Evolutionary conservation across 495 filamentous ascomycete species (phyloP), one percentile per base, ranked within the genome.

Genomic region (Oidiodendron maius): DNA sequence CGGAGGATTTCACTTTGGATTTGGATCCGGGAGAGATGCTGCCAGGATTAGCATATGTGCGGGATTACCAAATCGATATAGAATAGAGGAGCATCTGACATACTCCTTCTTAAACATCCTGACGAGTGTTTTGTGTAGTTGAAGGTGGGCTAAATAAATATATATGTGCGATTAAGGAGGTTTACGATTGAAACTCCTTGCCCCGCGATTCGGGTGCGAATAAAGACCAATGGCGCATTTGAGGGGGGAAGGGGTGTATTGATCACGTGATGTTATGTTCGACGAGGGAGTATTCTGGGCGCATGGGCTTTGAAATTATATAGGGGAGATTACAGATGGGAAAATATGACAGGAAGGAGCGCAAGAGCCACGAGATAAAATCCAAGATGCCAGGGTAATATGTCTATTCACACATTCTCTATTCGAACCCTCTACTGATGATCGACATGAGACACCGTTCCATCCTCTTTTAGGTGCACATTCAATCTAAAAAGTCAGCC

Each of bases 1-100:
- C 88, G 15, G 91, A 96, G 57, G 91, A 95, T 70, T 97, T 98
- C 67, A 98, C 88, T 77, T 97, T 98, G 52, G 89, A 86, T 67
- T 91, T 93, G 46, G 86, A 81, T 46, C 83, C 82, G 8, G 83
- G 67, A 58, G 81, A 74, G 64, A 96, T 81, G 48, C 86, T 91
- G 58, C 21, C n/a, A n/a, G n/a, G n/a, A n/a, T 24, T 34, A 16
- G 40, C 23, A 40, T 22, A 36, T 38, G 16, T 30, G 5, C 11
- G 4, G 2, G n/a, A n/a, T n/a, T n/a, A n/a, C n/a, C n/a, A n/a
- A n/a, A n/a, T n/a, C 1, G 21, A 20, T 37, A 20, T 23, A 45
- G n/a, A 28, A 16, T 2, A 16, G 13, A 34, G 40, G 9, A 40
- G n/a, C 38, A 8, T 10, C 69, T n/a, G n/a, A n/a, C 75, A 64